Percentiles rank a stretch among this genome's conserved stretches.
Evolutionary conservation across 2,329 filamentous ascomycete species (phyloP).

Genomic region (Colletotrichum horii): DNA sequence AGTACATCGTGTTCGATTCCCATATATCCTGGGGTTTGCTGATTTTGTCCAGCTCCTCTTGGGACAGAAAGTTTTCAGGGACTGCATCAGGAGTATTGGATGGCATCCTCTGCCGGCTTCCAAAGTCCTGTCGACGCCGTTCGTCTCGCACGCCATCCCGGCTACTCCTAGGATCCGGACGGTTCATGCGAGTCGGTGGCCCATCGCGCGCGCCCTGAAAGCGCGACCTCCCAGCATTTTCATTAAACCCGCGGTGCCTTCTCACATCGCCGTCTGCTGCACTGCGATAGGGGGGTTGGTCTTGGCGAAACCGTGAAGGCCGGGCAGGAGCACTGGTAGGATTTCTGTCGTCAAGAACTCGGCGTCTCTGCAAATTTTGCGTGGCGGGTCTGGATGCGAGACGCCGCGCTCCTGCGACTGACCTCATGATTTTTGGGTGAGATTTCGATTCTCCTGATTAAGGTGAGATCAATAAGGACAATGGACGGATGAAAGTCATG

Average conservation of each 20-base stretch:
- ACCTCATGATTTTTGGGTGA: background rate
- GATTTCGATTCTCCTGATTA: background rate
- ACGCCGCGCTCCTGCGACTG: background rate
- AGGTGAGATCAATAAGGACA: background rate
- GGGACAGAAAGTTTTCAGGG: background rate
- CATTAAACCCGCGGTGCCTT: background rate
- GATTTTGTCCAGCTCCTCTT: conserved; percentile 5
- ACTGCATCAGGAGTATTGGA: background rate
- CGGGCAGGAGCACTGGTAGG: background rate
- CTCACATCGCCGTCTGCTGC: background rate
- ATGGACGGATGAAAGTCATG: background rate
- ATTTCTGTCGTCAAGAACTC: background rate
- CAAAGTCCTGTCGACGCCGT: background rate
- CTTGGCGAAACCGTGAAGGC: background rate
- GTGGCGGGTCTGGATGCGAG: background rate
- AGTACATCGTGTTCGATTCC: conserved; percentile 6
- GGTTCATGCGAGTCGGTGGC: background rate
- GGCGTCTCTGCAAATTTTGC: background rate
- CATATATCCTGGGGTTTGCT: background rate
- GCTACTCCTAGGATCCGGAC: background rate
- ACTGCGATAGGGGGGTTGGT: background rate
- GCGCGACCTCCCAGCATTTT: background rate
- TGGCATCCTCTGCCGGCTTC: background rate
- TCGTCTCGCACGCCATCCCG: background rate
- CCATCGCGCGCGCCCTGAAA: background rate